phyloP scores from a whole-genome alignment of 352 stramenopile species.

The Phytopythium delawarense region DNA sequence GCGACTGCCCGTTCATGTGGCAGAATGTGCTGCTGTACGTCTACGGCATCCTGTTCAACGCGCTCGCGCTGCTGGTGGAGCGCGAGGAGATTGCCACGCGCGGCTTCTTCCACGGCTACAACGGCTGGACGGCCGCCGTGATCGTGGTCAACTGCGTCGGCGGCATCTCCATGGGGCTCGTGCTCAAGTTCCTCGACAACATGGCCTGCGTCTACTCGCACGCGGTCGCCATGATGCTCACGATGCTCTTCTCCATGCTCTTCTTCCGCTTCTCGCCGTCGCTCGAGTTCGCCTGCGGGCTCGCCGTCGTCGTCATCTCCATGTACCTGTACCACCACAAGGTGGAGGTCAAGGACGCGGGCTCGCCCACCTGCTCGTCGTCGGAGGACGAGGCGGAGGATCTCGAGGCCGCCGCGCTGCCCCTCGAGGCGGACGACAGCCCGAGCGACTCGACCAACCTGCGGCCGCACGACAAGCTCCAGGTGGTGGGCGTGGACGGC shows the following conservation, averaged over 20 bases:
- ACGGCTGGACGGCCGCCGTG: slow-evolving; percentile 69
- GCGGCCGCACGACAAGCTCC: neutral
- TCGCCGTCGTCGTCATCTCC: slow-evolving; percentile 76
- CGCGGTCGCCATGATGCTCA: slow-evolving; percentile 87
- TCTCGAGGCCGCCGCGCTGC: neutral
- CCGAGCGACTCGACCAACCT: slow-evolving; percentile 2
- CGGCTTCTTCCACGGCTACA: slow-evolving; percentile 83
- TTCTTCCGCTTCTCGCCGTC: slow-evolving; percentile 83
- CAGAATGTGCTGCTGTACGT: slow-evolving; percentile 83
- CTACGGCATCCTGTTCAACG: slow-evolving; percentile 83
- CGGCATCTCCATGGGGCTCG: slow-evolving; percentile 73
- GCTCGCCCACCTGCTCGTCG: slow-evolving; percentile 14
- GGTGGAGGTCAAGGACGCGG: slow-evolving; percentile 17
- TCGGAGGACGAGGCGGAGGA: slow-evolving; percentile 3
- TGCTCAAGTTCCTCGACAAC: slow-evolving; percentile 89
- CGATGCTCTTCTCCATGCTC: slow-evolving; percentile 83
- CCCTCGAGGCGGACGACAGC: neutral
- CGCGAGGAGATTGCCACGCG: slow-evolving; percentile 29
- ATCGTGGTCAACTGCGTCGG: slow-evolving; percentile 71
- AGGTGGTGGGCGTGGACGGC: slow-evolving; percentile 9
- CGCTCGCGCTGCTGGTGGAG: slow-evolving; percentile 47
- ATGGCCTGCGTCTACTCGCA: slow-evolving; percentile 86
- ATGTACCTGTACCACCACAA: slow-evolving; percentile 89
- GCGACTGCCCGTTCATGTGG: slow-evolving; percentile 67
- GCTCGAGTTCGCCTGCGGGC: slow-evolving; percentile 79